phyloP scores from a whole-genome alignment of 306 rosid species.

The Cyamopsis tetragonoloba region DNA sequence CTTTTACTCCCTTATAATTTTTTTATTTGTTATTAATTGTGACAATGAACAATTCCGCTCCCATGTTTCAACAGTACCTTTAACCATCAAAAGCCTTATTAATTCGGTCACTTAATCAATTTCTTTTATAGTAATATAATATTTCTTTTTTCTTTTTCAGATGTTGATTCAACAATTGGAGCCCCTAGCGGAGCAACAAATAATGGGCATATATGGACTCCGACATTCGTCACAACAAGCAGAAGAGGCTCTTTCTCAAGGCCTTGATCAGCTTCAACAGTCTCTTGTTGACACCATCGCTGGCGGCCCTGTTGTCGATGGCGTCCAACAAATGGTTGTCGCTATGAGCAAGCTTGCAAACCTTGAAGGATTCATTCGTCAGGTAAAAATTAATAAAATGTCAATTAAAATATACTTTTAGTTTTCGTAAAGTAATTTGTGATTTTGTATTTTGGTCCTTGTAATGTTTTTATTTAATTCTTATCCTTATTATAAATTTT shows the following conservation, averaged over 20 bases:
- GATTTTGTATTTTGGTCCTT: too few species aligned
- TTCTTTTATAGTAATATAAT: too few species aligned
- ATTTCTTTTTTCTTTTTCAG: too few species aligned
- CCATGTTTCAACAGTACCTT: too few species aligned
- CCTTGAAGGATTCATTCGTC: conserved; percentile 81
- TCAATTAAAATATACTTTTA: too few species aligned
- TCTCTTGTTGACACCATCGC: conserved; percentile 68
- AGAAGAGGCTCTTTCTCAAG: conserved; percentile 86
- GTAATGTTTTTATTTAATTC: too few species aligned
- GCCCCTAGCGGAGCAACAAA: conserved; percentile 81
- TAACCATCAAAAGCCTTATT: too few species aligned
- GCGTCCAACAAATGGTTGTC: conserved; percentile 76
- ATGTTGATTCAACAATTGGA: conserved; percentile 74
- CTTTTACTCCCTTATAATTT: background rate
- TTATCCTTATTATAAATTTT: too few species aligned
- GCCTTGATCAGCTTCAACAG: conserved; percentile 84
- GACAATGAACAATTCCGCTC: background rate
- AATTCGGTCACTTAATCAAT: too few species aligned
- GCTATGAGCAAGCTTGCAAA: conserved; percentile 71
- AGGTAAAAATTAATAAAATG: too few species aligned
- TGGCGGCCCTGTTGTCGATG: conserved; percentile 43
- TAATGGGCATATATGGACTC: conserved; percentile 55
- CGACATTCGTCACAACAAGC: conserved; percentile 68
- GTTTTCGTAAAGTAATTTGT: too few species aligned
- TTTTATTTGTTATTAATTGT: background rate